Evolutionary conservation across 2,329 filamentous ascomycete species (phyloP).

Genomic region (Colletotrichum sp.): DNA sequence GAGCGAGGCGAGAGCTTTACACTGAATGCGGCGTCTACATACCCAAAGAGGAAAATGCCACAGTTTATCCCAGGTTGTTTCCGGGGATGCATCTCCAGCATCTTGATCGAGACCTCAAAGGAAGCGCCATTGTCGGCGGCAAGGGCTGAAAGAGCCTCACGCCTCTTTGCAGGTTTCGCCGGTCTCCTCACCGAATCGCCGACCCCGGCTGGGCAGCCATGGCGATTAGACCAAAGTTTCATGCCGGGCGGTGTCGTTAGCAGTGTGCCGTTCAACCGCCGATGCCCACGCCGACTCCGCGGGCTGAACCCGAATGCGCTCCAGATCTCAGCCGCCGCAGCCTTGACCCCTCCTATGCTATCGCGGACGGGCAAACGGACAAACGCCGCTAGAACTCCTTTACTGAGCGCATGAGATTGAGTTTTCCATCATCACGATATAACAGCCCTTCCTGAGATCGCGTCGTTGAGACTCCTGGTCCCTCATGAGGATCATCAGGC

Average conservation of each 20-base stretch:
- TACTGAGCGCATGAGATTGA: neutral
- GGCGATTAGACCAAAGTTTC: neutral
- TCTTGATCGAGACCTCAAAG: neutral
- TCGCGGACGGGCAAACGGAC: neutral
- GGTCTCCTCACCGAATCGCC: neutral
- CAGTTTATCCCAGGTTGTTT: neutral
- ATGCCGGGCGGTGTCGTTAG: fast-evolving
- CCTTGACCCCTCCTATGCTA: fast-evolving
- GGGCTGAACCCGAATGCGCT: neutral
- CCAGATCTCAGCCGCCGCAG: neutral
- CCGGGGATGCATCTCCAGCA: neutral
- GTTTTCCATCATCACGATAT: fast-evolving
- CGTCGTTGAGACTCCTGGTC: neutral
- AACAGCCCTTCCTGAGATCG: neutral
- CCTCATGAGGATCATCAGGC: neutral
- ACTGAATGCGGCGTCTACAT: neutral
- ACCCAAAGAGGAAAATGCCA: neutral
- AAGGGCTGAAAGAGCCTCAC: neutral
- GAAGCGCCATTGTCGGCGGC: neutral
- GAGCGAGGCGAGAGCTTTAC: neutral
- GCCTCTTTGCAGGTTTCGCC: neutral
- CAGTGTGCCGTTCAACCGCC: neutral
- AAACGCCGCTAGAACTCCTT: fast-evolving
- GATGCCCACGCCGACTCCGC: neutral
- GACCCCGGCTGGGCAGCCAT: neutral